Percentiles rank a stretch among this genome's conserved stretches.
Conservation (phyloP, 2,329 filamentous ascomycete species). For the Orbilia brochopaga region DNA sequence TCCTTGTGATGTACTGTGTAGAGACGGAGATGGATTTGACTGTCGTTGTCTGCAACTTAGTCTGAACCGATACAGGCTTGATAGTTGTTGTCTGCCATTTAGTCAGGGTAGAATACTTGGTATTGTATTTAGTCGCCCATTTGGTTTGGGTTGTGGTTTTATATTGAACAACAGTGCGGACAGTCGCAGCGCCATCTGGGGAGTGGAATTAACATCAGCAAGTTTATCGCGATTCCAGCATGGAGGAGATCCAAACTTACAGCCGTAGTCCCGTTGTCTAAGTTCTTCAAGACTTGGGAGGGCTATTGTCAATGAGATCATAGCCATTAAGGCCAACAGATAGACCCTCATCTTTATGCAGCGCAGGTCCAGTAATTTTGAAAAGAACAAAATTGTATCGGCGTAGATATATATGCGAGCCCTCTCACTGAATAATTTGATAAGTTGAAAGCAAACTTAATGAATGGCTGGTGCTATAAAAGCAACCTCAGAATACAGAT, state of each 20-base stretch:
- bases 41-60: too few relatives aligned
- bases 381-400: too few relatives aligned
- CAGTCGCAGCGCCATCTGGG: background rate
- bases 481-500: background rate
- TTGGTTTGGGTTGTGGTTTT: conserved; percentile 32
- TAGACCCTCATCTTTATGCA: conserved; percentile 19
- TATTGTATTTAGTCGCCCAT: conserved; percentile 25
- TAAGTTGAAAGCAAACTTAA: conserved; percentile 6
- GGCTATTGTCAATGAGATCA: conserved; percentile 18
- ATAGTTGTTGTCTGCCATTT: background rate
- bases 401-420: too few relatives aligned
- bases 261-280: conserved; percentile 26
- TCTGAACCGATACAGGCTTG: conserved; percentile 14
- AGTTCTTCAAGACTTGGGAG: conserved; percentile 14
- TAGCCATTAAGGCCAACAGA: conserved; percentile 27
- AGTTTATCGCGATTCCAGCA: conserved; percentile 1
- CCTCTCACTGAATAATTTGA: too few relatives aligned
- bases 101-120: background rate
- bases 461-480: conserved; percentile 10
- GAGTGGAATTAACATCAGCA: background rate
- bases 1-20: conserved; percentile 33
- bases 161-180: conserved; percentile 10
- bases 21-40: conserved; percentile 16
- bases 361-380: conserved; percentile 19
- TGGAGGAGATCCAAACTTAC: conserved; percentile 14